phyloP scores from a whole-genome alignment of 176 grass and related monocot genomes.

The Aechmea fasciata region DNA sequence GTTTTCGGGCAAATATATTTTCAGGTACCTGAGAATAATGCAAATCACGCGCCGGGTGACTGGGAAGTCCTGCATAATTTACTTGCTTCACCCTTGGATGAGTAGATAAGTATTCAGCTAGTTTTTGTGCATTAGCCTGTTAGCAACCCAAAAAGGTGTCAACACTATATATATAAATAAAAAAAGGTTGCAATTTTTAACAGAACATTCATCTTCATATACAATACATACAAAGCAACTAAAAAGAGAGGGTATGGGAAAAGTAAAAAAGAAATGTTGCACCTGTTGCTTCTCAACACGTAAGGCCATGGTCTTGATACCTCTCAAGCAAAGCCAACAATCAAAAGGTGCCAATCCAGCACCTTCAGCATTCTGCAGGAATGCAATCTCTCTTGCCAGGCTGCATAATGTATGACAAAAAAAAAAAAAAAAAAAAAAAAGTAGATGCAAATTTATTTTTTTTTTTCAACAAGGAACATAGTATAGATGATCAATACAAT shows the following conservation, averaged over 20 bases:
- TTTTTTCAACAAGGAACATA: too few species aligned
- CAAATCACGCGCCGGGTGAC: conserved; percentile 57
- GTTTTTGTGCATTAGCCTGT: conserved; percentile 92
- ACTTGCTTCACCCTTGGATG: conserved; percentile 82
- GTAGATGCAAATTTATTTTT: too few species aligned
- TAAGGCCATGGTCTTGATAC: conserved; percentile 92
- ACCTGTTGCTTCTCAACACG: conserved; percentile 92
- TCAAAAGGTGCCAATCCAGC: conserved; percentile 82
- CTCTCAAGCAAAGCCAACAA: conserved; percentile 83
- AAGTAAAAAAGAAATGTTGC: not conserved
- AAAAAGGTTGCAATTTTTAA: not conserved
- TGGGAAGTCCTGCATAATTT: conserved; percentile 80
- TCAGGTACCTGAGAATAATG: conserved; percentile 75
- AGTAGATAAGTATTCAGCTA: conserved; percentile 89
- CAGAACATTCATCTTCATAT: not conserved
- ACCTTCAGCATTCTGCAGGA: conserved; percentile 95
- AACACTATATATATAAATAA: not conserved
- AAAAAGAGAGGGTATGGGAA: not conserved
- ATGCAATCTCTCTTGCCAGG: conserved; percentile 83
- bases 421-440: too few species aligned
- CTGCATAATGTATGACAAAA: conserved; percentile 25
- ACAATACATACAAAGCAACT: not conserved
- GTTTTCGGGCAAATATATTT: not conserved
- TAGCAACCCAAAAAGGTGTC: conserved; percentile 5
- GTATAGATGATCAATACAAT: too few species aligned